A percentile compares a stretch with the other conserved stretches of the same genome.
These are phyloP conservation scores for Trichoderma virens DNA, from an alignment of 495 filamentous ascomycete species.

Conservation along the genomic window DNA sequence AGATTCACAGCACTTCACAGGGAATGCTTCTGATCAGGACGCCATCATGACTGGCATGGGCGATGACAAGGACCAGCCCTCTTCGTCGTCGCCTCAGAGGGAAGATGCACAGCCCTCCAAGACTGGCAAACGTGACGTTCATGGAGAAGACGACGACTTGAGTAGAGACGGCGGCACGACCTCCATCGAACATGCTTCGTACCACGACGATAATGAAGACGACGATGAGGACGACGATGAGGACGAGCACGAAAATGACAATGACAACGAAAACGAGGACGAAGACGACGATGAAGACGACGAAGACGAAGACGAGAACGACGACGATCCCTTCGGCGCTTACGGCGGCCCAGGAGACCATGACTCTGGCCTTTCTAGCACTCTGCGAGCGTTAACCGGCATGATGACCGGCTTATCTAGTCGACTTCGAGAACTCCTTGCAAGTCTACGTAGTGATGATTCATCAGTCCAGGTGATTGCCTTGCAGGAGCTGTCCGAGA, in stretches of 20 bases:
- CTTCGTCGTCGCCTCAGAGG: neutral
- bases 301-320: constrained; percentile 38
- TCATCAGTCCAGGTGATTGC: constrained; percentile 85
- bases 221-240: constrained; percentile 44
- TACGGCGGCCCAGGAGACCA: constrained; percentile 59
- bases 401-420: constrained; percentile 81
- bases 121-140: neutral
- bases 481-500: constrained; percentile 86
- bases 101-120: neutral
- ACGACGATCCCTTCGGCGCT: constrained; percentile 67
- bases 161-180: constrained; percentile 36
- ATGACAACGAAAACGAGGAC: constrained; percentile 45
- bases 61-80: constrained; percentile 26
- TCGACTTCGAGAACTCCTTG: constrained; percentile 74
- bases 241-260: constrained; percentile 39
- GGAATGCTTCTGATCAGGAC: constrained; percentile 31
- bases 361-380: constrained; percentile 62
- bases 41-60: constrained; percentile 50
- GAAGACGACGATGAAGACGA: constrained; percentile 42
- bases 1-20: neutral
- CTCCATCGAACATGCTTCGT: constrained; percentile 34
- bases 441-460: constrained; percentile 76
- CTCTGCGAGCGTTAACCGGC: constrained; percentile 76
- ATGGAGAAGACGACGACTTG: neutral
- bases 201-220: constrained; percentile 44